A percentile compares a stretch with the other conserved stretches of the same genome.
Evolutionary conservation across 257 asterid species (phyloP).

Genomic region (Solanum sitiens): DNA sequence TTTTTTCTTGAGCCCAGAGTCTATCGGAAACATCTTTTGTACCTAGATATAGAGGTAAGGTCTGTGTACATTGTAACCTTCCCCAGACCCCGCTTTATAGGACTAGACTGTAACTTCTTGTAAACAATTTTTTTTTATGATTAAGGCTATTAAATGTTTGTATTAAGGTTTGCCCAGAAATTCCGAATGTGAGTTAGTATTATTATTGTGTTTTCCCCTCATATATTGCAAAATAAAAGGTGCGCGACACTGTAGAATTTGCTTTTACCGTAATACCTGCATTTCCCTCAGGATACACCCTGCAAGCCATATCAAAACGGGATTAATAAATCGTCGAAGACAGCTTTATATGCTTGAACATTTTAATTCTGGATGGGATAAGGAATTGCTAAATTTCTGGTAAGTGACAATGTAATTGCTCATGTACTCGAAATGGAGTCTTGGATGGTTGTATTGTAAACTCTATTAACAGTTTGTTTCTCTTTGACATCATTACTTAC

Average conservation of each 20-base stretch:
- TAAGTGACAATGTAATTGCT: not conserved
- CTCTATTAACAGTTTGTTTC: not conserved
- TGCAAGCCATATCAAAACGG: constrained; percentile 27
- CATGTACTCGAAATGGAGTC: not conserved
- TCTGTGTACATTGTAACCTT: not conserved
- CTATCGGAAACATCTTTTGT: not conserved
- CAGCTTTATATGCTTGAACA: constrained; percentile 21
- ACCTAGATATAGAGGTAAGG: not conserved
- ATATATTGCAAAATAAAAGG: not conserved
- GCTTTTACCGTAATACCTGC: constrained; percentile 12
- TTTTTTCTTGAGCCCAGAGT: not conserved
- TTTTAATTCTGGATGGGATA: not conserved
- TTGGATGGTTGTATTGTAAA: not conserved
- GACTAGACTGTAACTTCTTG: not conserved
- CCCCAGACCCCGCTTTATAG: not conserved
- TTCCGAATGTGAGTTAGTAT: not conserved
- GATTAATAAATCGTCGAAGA: constrained; percentile 15
- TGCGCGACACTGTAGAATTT: not conserved
- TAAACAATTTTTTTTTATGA: not conserved
- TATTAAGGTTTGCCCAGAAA: not conserved
- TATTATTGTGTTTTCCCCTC: not conserved
- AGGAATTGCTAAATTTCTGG: not conserved
- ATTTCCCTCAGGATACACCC: constrained; percentile 25
- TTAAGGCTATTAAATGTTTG: not conserved
- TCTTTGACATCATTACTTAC: not conserved